These are phyloP conservation scores for Allium sativum DNA, from an alignment of 106 monocot genomes.

Conservation along the genomic window DNA sequence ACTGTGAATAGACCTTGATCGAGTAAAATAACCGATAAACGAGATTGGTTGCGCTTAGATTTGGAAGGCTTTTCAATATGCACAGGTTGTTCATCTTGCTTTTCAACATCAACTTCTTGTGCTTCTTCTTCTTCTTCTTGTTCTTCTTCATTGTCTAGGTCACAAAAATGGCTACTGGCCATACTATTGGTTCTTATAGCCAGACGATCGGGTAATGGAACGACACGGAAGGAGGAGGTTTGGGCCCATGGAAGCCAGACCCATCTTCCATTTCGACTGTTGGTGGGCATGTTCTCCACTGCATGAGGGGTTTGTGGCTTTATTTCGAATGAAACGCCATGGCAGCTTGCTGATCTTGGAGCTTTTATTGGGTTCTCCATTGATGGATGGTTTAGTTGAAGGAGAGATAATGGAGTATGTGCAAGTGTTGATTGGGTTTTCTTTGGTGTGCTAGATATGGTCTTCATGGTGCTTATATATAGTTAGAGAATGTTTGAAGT, in stretches of 20 bases:
- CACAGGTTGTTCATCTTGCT: not conserved
- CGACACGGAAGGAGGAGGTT: conserved; percentile 2
- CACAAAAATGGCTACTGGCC: conserved; percentile 42
- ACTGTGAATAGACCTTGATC: conserved; percentile 61
- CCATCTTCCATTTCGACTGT: conserved; percentile 5
- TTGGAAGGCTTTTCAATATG: not conserved
- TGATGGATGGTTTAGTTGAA: no score
- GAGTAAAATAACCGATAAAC: conserved; percentile 36
- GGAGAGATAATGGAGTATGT: no score
- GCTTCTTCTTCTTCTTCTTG: no score
- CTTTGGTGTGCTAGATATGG: no score
- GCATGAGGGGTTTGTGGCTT: not conserved
- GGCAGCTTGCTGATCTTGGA: not conserved
- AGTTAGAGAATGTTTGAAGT: no score
- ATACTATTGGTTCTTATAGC: conserved; percentile 7
- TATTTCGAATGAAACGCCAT: not conserved
- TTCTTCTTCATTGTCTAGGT: conserved; percentile 3
- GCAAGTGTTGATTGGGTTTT: no score
- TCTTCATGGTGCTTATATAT: no score
- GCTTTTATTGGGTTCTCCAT: no score
- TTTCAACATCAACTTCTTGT: not conserved
- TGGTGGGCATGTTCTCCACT: not conserved
- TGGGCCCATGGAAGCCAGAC: conserved; percentile 26
- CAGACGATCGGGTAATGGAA: not conserved
- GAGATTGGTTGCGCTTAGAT: not conserved